Conservation (phyloP, 163 green algal genomes). For the Volvox carteri region DNA sequence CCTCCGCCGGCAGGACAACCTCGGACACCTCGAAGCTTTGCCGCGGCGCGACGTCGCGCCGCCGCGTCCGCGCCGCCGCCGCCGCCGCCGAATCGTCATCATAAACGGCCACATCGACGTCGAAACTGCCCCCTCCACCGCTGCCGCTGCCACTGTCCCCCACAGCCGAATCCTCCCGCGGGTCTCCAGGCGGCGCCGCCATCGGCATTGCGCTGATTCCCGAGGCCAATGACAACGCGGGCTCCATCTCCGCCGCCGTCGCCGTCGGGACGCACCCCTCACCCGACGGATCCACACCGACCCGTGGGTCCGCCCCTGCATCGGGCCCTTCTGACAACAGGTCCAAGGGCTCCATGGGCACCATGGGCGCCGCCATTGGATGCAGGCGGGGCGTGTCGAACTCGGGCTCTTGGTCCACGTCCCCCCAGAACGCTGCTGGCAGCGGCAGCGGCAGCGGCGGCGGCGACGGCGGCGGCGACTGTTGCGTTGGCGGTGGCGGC, state of each 20-base stretch:
- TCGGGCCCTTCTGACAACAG: neutral
- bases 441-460: no score
- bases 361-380: neutral
- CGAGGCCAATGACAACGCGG: constrained; percentile 32
- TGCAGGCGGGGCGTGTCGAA: neutral
- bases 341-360: neutral
- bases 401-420: neutral
- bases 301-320: neutral
- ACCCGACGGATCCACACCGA: neutral
- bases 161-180: neutral
- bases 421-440: no score
- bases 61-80: neutral
- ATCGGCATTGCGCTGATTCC: constrained; percentile 15
- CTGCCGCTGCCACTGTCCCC: neutral
- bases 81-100: no score
- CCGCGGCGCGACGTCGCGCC: neutral
- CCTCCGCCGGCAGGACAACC: neutral
- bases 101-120: no score
- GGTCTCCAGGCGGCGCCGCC: neutral
- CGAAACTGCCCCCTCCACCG: neutral
- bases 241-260: neutral
- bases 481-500: no score
- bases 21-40: constrained; percentile 41
- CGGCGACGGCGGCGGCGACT: no score
- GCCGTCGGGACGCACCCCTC: neutral